Percentiles rank a stretch among this genome's conserved stretches.
These are phyloP conservation scores for Oligophagozyma castellii DNA, from an alignment of 1,139 yeast species.

Conservation along the genomic window DNA sequence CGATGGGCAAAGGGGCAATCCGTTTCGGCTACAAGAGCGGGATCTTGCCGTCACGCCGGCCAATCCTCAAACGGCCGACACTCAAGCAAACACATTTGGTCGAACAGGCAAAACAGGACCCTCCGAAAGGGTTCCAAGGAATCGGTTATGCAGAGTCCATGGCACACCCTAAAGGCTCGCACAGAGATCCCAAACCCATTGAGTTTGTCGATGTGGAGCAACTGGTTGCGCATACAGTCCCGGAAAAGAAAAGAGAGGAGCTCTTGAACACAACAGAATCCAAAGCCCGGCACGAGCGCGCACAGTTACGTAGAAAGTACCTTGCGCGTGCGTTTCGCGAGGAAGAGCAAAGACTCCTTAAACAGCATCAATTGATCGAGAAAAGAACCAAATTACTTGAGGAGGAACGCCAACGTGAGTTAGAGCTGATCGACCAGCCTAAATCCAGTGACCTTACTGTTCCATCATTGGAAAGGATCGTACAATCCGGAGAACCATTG, in stretches of 20 bases:
- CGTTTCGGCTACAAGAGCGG: slow-evolving; percentile 56
- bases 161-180: slow-evolving; percentile 55
- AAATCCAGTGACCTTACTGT: slow-evolving; percentile 39
- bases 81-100: slow-evolving; percentile 36
- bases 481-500: slow-evolving; percentile 43
- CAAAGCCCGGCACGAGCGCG: slow-evolving; percentile 41
- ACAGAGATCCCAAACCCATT: slow-evolving; percentile 40
- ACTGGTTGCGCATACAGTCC: slow-evolving; percentile 40
- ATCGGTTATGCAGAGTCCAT: slow-evolving; percentile 64
- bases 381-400: slow-evolving; percentile 24
- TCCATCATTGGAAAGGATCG: slow-evolving; percentile 63
- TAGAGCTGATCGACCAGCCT: slow-evolving; percentile 12
- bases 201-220: slow-evolving; percentile 45
- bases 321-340: slow-evolving; percentile 50
- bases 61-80: slow-evolving; percentile 50
- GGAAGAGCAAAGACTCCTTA: slow-evolving; percentile 42
- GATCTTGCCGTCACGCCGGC: slow-evolving; percentile 63
- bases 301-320: slow-evolving; percentile 61
- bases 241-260: slow-evolving; percentile 26
- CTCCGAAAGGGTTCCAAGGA: slow-evolving; percentile 25
- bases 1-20: slow-evolving; percentile 34
- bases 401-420: slow-evolving; percentile 25
- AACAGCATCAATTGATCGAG: slow-evolving; percentile 26
- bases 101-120: slow-evolving; percentile 35
- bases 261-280: slow-evolving; percentile 36